phyloP scores from a whole-genome alignment of 352 stramenopile species.

The Globisporangium cystogenes region DNA sequence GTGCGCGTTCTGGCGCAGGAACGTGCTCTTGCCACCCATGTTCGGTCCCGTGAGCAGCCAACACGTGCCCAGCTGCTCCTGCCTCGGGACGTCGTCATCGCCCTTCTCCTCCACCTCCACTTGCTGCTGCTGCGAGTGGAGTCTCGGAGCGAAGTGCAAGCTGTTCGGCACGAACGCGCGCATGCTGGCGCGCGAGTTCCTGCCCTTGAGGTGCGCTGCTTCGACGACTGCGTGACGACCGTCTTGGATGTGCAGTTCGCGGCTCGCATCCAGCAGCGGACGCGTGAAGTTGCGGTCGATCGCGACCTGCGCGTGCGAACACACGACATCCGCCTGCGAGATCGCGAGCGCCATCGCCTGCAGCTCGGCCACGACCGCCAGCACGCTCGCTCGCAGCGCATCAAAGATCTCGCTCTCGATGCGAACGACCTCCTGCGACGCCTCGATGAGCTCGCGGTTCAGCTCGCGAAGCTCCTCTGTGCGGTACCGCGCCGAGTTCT shows the following conservation, averaged over 20 bases:
- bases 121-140: not conserved
- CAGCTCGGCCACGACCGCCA: constrained; percentile 24
- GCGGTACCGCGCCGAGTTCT: constrained; percentile 62
- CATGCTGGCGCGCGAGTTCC: constrained; percentile 33
- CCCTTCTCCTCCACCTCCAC: not conserved
- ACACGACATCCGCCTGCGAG: constrained; percentile 54
- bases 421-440: constrained; percentile 38
- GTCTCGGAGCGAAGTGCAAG: constrained; percentile 31
- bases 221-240: constrained; percentile 67
- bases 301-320: constrained; percentile 60
- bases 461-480: constrained; percentile 56
- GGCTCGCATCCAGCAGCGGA: constrained; percentile 44
- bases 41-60: constrained; percentile 87
- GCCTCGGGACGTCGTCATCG: too few relatives aligned
- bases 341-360: constrained; percentile 47
- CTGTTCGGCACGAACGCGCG: constrained; percentile 73
- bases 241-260: constrained; percentile 58
- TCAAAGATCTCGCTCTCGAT: constrained; percentile 61
- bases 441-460: constrained; percentile 56
- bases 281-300: constrained; percentile 58
- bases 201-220: constrained; percentile 43
- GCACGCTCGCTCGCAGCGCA: constrained; percentile 23
- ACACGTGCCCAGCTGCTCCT: constrained; percentile 23
- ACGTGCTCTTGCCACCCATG: constrained; percentile 87
- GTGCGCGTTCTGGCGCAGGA: constrained; percentile 75